Conservation (phyloP, 2,329 filamentous ascomycete species). For the Aspergillus clavatus region DNA sequence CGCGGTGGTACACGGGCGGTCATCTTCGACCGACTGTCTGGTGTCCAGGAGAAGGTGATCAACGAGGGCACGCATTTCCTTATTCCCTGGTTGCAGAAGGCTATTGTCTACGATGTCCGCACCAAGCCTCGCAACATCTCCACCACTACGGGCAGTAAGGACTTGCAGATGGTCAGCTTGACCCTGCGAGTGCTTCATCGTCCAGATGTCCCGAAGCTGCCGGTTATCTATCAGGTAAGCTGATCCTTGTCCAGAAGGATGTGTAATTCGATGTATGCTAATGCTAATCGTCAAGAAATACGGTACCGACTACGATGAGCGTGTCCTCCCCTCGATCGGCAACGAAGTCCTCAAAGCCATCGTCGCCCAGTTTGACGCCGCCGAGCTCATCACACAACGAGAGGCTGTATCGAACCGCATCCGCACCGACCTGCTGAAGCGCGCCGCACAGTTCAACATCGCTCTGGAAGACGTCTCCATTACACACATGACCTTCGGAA, state of each 20-base stretch:
- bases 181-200: slow-evolving; percentile 92
- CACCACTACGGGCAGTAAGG: slow-evolving; percentile 96
- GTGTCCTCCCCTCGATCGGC: slow-evolving; percentile 95
- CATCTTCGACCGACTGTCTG: slow-evolving; percentile 91
- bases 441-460: slow-evolving; percentile 97
- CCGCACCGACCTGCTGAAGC: slow-evolving; percentile 83
- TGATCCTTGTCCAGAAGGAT: not conserved
- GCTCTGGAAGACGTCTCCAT: slow-evolving; percentile 98
- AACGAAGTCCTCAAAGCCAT: slow-evolving; percentile 99
- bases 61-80: slow-evolving; percentile 98
- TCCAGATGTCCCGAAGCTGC: slow-evolving; percentile 85
- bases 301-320: slow-evolving; percentile 96
- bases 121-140: slow-evolving; percentile 97
- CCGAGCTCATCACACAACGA: slow-evolving; percentile 96
- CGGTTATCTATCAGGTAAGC: slow-evolving; percentile 95
- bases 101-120: slow-evolving; percentile 92
- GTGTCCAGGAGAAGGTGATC: slow-evolving; percentile 87
- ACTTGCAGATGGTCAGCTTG: slow-evolving; percentile 99
- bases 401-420: slow-evolving; percentile 96
- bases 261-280: not conserved
- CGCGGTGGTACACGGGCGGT: slow-evolving; percentile 90
- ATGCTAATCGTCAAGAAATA: slow-evolving; percentile 63
- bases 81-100: slow-evolving; percentile 90
- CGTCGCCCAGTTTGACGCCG: slow-evolving; percentile 97
- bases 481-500: slow-evolving; percentile 99